Base-by-base conservation (phyloP, 1,139 yeast genomes). In the Dujonia santamariae region DNA sequence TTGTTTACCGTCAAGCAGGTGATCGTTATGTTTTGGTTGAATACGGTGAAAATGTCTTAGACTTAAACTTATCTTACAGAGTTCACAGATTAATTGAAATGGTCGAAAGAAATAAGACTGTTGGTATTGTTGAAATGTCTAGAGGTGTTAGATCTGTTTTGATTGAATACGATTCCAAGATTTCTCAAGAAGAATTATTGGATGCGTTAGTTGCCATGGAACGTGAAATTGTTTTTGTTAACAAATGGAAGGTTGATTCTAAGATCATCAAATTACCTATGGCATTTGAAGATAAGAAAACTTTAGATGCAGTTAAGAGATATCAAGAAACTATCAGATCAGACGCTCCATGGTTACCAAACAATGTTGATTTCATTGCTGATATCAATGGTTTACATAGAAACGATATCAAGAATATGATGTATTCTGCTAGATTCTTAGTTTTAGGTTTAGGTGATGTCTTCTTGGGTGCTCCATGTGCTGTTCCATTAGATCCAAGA, bases 391-490 rank as follows among this genome's bases (percentile, higher is more conserved):
- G 84, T 15, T 72, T 90, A 31, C 75, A 75, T 37, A 79, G 96
- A 49, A 66, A 75, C 13, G 86, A 80, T 37, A 92, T 92, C 36
- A 72, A 81, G 43, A 86, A 86, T 47, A 78, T 88, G 83, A 61
- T 90, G 49, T 92, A 87, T 65, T 69, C 85, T 34, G 97, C 97
- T 3, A 74, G 90, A 53, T 92, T 84, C 67, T 71, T 92, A 64
- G 97, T 92, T 7, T 67, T 92, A 44, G 98, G 97, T 36, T 77
- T 90, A 42, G 98, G 98, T 53, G 98, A 92, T 62, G 98, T 92
- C 26, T 92, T 88, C 66, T 72, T 92, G 48, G 97, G 97, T 30
- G 96, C 97, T 2, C 97, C 97, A 30, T 90, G 97, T 72, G 97
- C 97, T 2, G 95, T 90, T 44, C 97, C 98, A 26, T 75, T 92